A percentile compares a stretch with the other conserved stretches of the same genome.
Conservation (phyloP, 176 grass and related monocot species). For the Rhynchospora tenuis region DNA sequence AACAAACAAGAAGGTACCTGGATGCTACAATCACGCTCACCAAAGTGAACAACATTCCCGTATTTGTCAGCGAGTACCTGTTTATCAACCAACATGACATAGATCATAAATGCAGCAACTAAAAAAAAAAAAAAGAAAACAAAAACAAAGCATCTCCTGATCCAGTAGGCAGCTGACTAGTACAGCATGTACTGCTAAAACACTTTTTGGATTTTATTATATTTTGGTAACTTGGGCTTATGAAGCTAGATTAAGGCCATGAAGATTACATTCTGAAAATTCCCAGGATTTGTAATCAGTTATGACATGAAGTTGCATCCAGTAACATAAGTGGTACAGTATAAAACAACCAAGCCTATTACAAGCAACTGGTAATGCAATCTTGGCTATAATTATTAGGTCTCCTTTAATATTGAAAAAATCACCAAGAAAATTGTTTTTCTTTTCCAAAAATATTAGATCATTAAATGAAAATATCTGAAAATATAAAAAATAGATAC, state of each 20-base stretch:
- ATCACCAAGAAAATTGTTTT: constrained; percentile 4
- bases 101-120: background rate
- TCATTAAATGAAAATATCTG: background rate
- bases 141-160: background rate
- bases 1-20: constrained; percentile 19
- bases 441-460: background rate
- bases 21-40: constrained; percentile 55
- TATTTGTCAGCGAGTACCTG: constrained; percentile 47
- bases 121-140: background rate
- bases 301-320: background rate
- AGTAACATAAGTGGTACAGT: background rate
- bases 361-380: background rate
- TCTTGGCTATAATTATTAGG: background rate
- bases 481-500: background rate
- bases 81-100: background rate
- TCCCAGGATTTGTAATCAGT: background rate
- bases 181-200: background rate
- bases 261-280: background rate
- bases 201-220: background rate
- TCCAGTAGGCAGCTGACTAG: background rate
- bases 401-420: constrained; percentile 3
- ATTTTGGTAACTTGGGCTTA: background rate
- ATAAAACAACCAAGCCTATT: background rate
- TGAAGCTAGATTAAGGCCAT: constrained; percentile 7
- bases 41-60: constrained; percentile 50